Percentiles rank a stretch among this genome's conserved stretches.
Conservation (phyloP, 2,329 filamentous ascomycete genomes). For the Podosphaera aphanis region DNA sequence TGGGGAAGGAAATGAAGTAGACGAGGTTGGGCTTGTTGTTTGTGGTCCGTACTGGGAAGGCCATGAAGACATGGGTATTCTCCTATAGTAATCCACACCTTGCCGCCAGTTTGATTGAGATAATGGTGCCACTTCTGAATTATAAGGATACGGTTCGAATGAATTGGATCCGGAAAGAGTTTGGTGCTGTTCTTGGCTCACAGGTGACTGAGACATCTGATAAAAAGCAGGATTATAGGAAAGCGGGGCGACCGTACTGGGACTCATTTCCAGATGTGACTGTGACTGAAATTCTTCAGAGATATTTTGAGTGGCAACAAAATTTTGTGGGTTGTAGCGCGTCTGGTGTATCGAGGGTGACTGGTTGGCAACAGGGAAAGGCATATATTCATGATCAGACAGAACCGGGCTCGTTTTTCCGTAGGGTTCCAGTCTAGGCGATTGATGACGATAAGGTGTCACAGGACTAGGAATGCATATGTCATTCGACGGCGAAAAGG, state of each 20-base stretch:
- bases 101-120: slow-evolving; percentile 16
- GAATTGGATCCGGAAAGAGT: slow-evolving; percentile 32
- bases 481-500: slow-evolving; percentile 26
- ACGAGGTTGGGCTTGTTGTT: slow-evolving; percentile 8
- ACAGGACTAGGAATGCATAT: slow-evolving; percentile 27
- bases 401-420: slow-evolving; percentile 14
- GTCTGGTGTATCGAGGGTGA: slow-evolving; percentile 19
- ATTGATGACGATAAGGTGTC: slow-evolving; percentile 8
- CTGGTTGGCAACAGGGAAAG: slow-evolving; percentile 16
- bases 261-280: slow-evolving; percentile 25
- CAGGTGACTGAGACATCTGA: slow-evolving; percentile 21
- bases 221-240: slow-evolving; percentile 43
- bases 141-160: slow-evolving; percentile 18
- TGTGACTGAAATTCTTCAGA: slow-evolving; percentile 20
- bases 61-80: slow-evolving; percentile 9
- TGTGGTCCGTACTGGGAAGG: slow-evolving; percentile 12
- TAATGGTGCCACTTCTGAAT: slow-evolving; percentile 13
- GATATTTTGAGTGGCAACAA: slow-evolving; percentile 20
- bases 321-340: slow-evolving; percentile 40
- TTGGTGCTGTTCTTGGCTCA: slow-evolving; percentile 30
- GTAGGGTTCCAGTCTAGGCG: slow-evolving; percentile 10
- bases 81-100: slow-evolving; percentile 4
- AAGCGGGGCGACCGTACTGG: slow-evolving; percentile 26
- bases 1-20: slow-evolving; percentile 10
- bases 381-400: slow-evolving; percentile 26